Evolutionary conservation across 805 yeast genomes (phyloP), one percentile per base, ranked within the genome.

Genomic region (Starmerella apis): DNA sequence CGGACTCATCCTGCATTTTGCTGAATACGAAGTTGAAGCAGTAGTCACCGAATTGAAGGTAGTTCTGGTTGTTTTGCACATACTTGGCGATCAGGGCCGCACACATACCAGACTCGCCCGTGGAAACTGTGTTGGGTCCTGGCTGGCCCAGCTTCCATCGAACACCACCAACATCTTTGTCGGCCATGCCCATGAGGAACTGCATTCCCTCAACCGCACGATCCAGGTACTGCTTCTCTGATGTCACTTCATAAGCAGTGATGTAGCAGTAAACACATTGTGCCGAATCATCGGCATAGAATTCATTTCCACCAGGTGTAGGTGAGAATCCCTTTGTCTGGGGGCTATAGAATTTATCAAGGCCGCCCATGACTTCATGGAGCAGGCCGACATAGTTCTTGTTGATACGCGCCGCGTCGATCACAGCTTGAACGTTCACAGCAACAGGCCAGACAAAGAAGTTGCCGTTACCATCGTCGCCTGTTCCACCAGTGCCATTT

Each of bases 221-320:
- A 56, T 74, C 78, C 53, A 81, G 66, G 59, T 70, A 78, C 42
- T 67, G 66, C 56, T 66, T 66, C 54, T 80, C 75, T 1, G 74
- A 75, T 1, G 86, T 79, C 22, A 78, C 84, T 59, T 80, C 86
- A 59, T 77, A 81, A 1, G 84, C 83, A 2, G 79, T 73, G 50
- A 82, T 66, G 56, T 79, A 68, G 3, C 80, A 81, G 57, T 79
- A 70, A 14, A 83, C 81, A 13, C 81, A 77, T 61, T 81, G 88
- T 2, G 87, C 88, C 61, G 81, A 83, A 59, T 81, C 88, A 59
- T 81, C 86, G 54, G 78, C 78, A 63, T 81, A 80, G 36, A 81
- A 77, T 61, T 81, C 86, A 20, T 74, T 73, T 47, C 69, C 69
- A 59, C 79, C 74, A 59, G 76, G 79, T 4, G 81, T 79, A 1